These are phyloP conservation scores for Leishmania tropica DNA, from an alignment of 208 protist species.

Conservation along the genomic window DNA sequence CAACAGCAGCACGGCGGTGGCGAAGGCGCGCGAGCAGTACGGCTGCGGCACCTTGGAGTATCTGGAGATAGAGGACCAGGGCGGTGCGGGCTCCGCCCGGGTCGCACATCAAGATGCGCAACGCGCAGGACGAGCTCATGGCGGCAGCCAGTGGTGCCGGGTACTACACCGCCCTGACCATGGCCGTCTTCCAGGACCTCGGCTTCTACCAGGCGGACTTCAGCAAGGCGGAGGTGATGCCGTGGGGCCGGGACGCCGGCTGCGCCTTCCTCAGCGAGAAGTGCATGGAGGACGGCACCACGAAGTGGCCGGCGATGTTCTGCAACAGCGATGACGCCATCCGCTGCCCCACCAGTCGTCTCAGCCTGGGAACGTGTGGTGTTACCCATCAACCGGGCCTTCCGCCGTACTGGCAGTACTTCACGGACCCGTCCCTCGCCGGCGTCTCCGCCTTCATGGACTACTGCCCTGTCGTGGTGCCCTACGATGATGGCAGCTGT, in stretches of 20 bases:
- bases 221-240: conserved; percentile 60
- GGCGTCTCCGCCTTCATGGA: not conserved
- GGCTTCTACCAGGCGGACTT: conserved; percentile 81
- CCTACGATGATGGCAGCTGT: not conserved
- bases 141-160: too few species aligned
- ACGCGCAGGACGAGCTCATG: conserved; percentile 90
- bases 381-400: not conserved
- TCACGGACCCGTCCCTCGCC: not conserved
- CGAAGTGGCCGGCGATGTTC: conserved; percentile 59
- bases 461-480: not conserved
- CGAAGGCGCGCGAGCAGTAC: conserved; percentile 35
- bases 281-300: conserved; percentile 39
- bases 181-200: conserved; percentile 80
- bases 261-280: conserved; percentile 55
- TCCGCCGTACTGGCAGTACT: not conserved
- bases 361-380: not conserved
- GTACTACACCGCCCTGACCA: conserved; percentile 76
- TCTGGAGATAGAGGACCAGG: conserved; percentile 79
- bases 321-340: too few species aligned
- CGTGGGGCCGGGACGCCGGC: conserved; percentile 62
- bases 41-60: conserved; percentile 50
- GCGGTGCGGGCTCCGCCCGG: not conserved
- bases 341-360: not conserved
- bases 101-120: conserved; percentile 89
- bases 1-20: not conserved